These are phyloP conservation scores for Ambrosia hybrid DNA, from an alignment of 140 eudicot genomes.

Conservation along the genomic window DNA sequence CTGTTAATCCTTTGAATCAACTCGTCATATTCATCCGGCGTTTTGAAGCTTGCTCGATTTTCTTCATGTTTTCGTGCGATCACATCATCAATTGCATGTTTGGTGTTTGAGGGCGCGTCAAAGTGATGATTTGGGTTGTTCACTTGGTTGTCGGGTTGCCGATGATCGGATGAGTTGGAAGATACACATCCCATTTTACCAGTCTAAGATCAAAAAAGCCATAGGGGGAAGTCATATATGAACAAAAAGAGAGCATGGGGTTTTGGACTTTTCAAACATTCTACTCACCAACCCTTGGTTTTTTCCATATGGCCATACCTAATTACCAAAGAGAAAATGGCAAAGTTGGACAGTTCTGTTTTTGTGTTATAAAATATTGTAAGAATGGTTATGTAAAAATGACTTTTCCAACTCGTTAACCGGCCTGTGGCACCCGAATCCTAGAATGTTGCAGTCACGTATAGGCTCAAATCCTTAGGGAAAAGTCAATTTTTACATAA, in stretches of 20 bases:
- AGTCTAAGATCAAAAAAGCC: neutral
- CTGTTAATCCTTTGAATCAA: neutral
- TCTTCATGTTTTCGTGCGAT: neutral
- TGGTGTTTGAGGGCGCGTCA: neutral
- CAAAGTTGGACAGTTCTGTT: neutral
- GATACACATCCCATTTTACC: constrained; percentile 8
- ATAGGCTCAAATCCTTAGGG: too few species aligned
- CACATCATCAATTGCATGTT: neutral
- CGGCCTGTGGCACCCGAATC: too few species aligned
- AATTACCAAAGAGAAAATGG: neutral
- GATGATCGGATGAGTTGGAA: constrained; percentile 1
- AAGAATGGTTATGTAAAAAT: too few species aligned
- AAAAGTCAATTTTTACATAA: too few species aligned
- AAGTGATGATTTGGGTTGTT: neutral
- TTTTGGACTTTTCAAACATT: constrained; percentile 8
- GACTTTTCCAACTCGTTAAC: too few species aligned
- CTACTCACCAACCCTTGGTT: constrained; percentile 1
- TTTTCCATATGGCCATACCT: neutral
- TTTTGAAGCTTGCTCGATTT: neutral
- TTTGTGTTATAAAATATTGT: too few species aligned
- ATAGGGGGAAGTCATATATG: neutral
- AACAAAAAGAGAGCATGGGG: neutral
- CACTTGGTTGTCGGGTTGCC: neutral
- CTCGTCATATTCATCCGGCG: neutral
- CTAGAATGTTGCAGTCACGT: too few species aligned